phyloP scores from a whole-genome alignment of 768 basidiomycete genomes.

The Ramaria sp. region DNA sequence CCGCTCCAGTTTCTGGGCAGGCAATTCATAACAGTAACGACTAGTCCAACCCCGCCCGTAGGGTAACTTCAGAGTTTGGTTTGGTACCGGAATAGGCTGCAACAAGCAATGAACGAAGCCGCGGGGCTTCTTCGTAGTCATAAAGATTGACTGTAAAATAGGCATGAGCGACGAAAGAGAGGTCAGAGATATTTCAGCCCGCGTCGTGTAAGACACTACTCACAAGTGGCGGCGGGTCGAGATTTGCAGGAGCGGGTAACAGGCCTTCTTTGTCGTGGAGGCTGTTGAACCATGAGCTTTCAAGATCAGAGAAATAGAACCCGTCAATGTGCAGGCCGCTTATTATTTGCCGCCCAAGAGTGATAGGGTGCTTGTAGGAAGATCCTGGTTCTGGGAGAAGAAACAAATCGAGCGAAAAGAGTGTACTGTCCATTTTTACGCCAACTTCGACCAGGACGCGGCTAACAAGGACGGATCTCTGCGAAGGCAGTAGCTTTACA shows the following conservation, averaged over 20 bases:
- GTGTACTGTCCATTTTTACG: neutral
- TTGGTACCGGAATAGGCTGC: neutral
- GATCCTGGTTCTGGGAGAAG: neutral
- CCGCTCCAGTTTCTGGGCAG: neutral
- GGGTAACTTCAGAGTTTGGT: neutral
- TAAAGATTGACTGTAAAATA: neutral
- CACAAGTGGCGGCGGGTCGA: neutral
- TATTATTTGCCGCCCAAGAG: neutral
- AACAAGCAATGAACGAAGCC: conserved; percentile 4
- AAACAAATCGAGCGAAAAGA: conserved; percentile 1
- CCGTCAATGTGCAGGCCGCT: conserved; percentile 1
- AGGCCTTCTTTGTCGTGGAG: neutral
- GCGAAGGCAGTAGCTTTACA: conserved; percentile 2
- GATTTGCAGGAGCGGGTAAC: neutral
- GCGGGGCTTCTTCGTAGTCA: neutral
- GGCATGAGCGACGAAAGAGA: neutral
- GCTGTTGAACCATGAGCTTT: conserved; percentile 2
- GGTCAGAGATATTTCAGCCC: too few species aligned
- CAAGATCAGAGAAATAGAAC: conserved; percentile 1
- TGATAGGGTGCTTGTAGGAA: neutral
- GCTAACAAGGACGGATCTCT: conserved; percentile 2
- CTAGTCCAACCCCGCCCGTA: neutral
- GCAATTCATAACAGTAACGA: neutral
- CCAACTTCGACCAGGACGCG: conserved; percentile 1
- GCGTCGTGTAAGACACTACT: neutral